Percentiles rank a stretch among this genome's conserved stretches.
Evolutionary conservation across 805 yeast genomes (phyloP).

Genomic region (Saturnispora besseyi): DNA sequence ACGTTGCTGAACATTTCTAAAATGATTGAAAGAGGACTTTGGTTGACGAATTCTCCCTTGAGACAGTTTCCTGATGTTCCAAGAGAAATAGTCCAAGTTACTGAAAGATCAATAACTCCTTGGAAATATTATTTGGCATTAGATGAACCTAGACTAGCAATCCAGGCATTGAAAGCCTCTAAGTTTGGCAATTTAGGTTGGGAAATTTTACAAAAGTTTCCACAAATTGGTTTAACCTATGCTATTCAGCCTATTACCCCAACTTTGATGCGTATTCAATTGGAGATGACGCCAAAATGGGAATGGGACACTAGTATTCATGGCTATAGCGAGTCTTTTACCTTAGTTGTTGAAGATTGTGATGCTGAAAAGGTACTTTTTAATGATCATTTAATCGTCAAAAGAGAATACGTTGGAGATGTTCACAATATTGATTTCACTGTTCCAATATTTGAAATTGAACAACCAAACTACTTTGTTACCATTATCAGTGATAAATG

Average conservation of each 20-base stretch:
- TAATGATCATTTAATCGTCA: slow-evolving; percentile 45
- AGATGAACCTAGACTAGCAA: slow-evolving; percentile 60
- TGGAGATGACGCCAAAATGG: slow-evolving; percentile 67
- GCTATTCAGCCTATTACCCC: slow-evolving; percentile 72
- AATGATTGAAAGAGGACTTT: slow-evolving; percentile 70
- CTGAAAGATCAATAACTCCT: slow-evolving; percentile 76
- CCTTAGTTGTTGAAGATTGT: slow-evolving; percentile 70
- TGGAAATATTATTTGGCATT: slow-evolving; percentile 71
- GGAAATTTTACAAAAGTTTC: slow-evolving; percentile 62
- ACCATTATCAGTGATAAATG: slow-evolving; percentile 72
- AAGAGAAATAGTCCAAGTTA: slow-evolving; percentile 53
- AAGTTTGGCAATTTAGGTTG: slow-evolving; percentile 52
- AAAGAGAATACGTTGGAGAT: slow-evolving; percentile 38
- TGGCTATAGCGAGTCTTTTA: slow-evolving; percentile 55
- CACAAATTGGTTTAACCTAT: slow-evolving; percentile 51
- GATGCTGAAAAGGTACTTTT: slow-evolving; percentile 71
- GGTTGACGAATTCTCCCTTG: slow-evolving; percentile 81
- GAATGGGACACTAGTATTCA: slow-evolving; percentile 64
- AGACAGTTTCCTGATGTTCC: slow-evolving; percentile 77
- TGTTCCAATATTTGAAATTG: slow-evolving; percentile 48
- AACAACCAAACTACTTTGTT: slow-evolving; percentile 64
- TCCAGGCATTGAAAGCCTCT: slow-evolving; percentile 70
- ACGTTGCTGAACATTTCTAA: slow-evolving; percentile 57
- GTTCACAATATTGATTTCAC: slow-evolving; percentile 57
- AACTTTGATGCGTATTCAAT: slow-evolving; percentile 51